Base-by-base conservation (phyloP, 805 yeast genomes). In the Saccharomyces paradoxus region DNA sequence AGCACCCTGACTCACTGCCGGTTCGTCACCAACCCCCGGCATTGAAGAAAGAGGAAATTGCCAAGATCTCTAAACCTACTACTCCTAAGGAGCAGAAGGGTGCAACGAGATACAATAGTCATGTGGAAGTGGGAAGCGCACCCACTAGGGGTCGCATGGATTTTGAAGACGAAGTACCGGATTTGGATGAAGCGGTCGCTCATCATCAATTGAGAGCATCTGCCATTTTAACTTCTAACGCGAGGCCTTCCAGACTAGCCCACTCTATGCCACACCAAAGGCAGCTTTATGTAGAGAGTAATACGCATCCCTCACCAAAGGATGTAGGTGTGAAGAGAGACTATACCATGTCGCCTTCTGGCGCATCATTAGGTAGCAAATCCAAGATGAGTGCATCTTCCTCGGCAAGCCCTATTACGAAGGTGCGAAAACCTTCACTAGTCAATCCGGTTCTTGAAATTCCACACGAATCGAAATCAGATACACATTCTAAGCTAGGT, bases 201-300 rank as follows among this genome's bases (percentile, higher is more conserved):
- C 49, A 46, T 22, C 49, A 46, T n/a, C 24, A 37, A 41, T 27
- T 50, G 48, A 17, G 52, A 26, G 44, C 41, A 13, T 21, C 50
- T 2, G 31, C 44, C 29, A 44, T 50, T 48, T 41, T 48, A 50
- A 52, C 37, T 31, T 46, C 59, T 22, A 52, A 52, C 41, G 58
- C 61, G 17, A 58, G 63, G 49, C 64, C 63, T 37, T 59, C 63
- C 2, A 56, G 62, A 29, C 49, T 58, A 14, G 58, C 78, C 0
- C 71, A 70, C 22, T 74, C 80, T 1, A 67, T 77, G 54, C 69
- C 77, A 50, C 81, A 77, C 32, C 80, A 75, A 53, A 68, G 73
- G 32, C 74, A 67, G 60, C 65, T 70, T 17, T 64, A 71, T 44
- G 70, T 71, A 17, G 12, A 66, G 22, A 51, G 28, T 28, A 37